A percentile compares a stretch with the other conserved stretches of the same genome.
Evolutionary conservation across 2,329 filamentous ascomycete genomes (phyloP).

Genomic region (Stagonosporopsis rhizophila): DNA sequence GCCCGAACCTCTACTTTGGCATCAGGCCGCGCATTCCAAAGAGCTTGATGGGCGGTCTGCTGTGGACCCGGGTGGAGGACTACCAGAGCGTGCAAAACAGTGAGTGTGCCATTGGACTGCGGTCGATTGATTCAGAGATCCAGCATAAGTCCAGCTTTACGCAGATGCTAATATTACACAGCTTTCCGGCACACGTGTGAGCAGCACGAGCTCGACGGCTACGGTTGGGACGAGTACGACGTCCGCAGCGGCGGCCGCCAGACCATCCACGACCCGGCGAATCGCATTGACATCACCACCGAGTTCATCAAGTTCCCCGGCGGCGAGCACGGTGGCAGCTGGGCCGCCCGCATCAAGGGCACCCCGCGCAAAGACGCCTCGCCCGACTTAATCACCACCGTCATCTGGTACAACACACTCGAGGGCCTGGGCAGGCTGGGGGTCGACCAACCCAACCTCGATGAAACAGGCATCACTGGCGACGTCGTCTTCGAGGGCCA

Average conservation of each 20-base stretch:
- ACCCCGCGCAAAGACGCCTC: slow-evolving; percentile 73
- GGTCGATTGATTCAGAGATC: not conserved
- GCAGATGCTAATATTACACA: slow-evolving; percentile 50
- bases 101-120: slow-evolving; percentile 55
- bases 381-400: slow-evolving; percentile 72
- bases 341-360: slow-evolving; percentile 89
- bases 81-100: slow-evolving; percentile 78
- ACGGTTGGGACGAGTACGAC: slow-evolving; percentile 98
- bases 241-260: slow-evolving; percentile 85
- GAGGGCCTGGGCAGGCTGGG: slow-evolving; percentile 76
- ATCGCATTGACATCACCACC: slow-evolving; percentile 88
- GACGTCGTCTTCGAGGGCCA: slow-evolving; percentile 74
- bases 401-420: slow-evolving; percentile 82
- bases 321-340: slow-evolving; percentile 84
- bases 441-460: slow-evolving; percentile 59
- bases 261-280: slow-evolving; percentile 87
- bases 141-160: too few relatives aligned
- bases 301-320: slow-evolving; percentile 93
- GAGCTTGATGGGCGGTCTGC: slow-evolving; percentile 79
- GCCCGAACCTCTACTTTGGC: slow-evolving; percentile 93
- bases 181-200: slow-evolving; percentile 94
- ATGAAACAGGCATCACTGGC: slow-evolving; percentile 60
- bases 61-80: slow-evolving; percentile 88
- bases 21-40: slow-evolving; percentile 81
- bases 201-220: slow-evolving; percentile 92